phyloP scores from a whole-genome alignment of 345 rosid genomes.

The Triadica sebifera region DNA sequence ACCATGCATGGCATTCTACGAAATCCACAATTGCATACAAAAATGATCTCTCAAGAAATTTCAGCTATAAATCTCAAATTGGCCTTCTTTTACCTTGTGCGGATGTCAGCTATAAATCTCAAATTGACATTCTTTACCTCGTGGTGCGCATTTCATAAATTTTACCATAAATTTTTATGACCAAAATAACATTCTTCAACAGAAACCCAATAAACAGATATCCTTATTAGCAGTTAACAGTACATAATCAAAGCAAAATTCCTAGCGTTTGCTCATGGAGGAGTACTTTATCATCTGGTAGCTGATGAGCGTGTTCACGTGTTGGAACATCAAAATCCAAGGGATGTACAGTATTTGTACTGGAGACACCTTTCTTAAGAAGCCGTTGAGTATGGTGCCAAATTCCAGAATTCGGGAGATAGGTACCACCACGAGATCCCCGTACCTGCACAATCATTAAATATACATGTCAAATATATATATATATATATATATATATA shows the following conservation, averaged over 20 bases:
- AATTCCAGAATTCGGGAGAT: constrained; percentile 90
- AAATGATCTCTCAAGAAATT: too few species aligned
- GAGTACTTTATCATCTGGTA: constrained; percentile 79
- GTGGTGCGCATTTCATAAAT: too few species aligned
- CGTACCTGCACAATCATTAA: constrained; percentile 52
- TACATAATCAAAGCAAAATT: neutral
- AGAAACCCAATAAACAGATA: neutral
- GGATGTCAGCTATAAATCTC: too few species aligned
- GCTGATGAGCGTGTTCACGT: constrained; percentile 78
- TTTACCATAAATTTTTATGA: neutral
- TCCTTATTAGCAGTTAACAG: neutral
- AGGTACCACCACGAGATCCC: constrained; percentile 93
- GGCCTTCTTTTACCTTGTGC: too few species aligned
- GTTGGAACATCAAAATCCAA: constrained; percentile 99
- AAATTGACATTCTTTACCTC: too few species aligned
- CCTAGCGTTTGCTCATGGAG: neutral
- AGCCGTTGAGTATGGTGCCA: constrained; percentile 92
- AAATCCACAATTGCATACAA: too few species aligned
- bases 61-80: too few species aligned
- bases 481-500: too few species aligned
- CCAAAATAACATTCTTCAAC: neutral
- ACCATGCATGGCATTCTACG: too few species aligned
- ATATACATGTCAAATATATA: constrained; percentile 12
- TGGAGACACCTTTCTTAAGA: constrained; percentile 60
- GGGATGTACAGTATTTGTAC: constrained; percentile 65